A percentile compares a stretch with the other conserved stretches of the same genome.
Conservation (phyloP, 768 basidiomycete species). For the Mrakia gelida region DNA sequence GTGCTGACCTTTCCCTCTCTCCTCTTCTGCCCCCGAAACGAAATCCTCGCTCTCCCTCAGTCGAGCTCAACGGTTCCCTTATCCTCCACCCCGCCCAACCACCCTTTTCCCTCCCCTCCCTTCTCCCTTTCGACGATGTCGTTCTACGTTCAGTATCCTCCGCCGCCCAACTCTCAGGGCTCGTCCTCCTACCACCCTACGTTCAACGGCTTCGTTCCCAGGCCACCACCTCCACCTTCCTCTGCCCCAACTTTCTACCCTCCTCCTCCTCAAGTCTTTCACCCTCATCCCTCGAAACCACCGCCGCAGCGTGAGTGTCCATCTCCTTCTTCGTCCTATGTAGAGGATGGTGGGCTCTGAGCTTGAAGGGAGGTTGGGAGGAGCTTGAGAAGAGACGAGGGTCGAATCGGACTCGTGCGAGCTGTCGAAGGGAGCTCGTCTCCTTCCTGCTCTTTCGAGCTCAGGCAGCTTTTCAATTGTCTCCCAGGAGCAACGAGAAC, state of each 20-base stretch:
- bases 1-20: too few species aligned
- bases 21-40: too few species aligned
- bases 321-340: not conserved
- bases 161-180: too few species aligned
- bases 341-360: too few species aligned
- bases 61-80: not conserved
- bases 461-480: not conserved
- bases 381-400: not conserved
- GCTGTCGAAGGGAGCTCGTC: not conserved
- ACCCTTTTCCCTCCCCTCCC: not conserved
- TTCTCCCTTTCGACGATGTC: not conserved
- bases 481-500: too few species aligned
- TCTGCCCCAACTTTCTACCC: not conserved
- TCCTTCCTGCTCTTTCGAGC: not conserved
- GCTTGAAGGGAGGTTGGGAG: not conserved
- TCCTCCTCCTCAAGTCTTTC: not conserved
- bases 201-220: too few species aligned
- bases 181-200: too few species aligned
- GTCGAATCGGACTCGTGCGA: slow-evolving; percentile 12
- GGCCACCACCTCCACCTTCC: not conserved
- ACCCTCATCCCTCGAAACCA: not conserved
- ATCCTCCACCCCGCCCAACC: not conserved
- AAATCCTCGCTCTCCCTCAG: too few species aligned
- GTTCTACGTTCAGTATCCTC: not conserved
- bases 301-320: not conserved